phyloP scores from a whole-genome alignment of 2,329 filamentous ascomycete genomes.

The Trichoderma brevicompactum region DNA sequence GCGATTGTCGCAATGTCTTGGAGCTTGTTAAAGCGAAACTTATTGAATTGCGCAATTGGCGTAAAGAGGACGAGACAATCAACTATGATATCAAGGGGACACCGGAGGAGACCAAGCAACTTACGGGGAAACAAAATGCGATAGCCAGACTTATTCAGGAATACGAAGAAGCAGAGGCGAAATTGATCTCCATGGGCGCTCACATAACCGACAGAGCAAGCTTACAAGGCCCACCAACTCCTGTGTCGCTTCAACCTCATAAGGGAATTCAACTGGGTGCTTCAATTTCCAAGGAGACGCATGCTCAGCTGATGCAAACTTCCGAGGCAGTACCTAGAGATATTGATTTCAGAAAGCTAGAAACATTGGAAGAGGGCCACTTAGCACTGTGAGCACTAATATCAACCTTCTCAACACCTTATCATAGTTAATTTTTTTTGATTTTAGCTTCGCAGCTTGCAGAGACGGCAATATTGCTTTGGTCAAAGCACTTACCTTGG shows the following conservation, averaged over 20 bases:
- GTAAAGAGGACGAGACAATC: background rate
- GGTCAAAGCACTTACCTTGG: background rate
- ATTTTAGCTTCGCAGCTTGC: background rate
- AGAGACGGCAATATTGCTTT: background rate
- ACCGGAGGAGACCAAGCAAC: background rate
- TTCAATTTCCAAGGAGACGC: background rate
- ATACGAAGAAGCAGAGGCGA: constrained; percentile 6
- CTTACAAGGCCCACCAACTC: background rate
- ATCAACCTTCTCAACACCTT: too few species aligned
- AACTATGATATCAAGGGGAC: background rate
- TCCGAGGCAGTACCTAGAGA: too few species aligned
- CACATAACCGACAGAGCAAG: background rate
- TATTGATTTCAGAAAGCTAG: background rate
- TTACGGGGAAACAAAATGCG: background rate
- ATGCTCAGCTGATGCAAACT: background rate
- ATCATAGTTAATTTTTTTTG: background rate
- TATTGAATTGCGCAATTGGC: background rate
- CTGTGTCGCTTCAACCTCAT: background rate
- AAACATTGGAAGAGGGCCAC: background rate
- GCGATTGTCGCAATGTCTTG: constrained; percentile 6
- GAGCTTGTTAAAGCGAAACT: constrained; percentile 6
- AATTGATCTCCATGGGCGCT: background rate
- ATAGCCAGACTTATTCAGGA: background rate
- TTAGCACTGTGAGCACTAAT: background rate
- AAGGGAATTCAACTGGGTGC: background rate